phyloP scores from a whole-genome alignment of 306 rosid species.

The Quercus variabilis region DNA sequence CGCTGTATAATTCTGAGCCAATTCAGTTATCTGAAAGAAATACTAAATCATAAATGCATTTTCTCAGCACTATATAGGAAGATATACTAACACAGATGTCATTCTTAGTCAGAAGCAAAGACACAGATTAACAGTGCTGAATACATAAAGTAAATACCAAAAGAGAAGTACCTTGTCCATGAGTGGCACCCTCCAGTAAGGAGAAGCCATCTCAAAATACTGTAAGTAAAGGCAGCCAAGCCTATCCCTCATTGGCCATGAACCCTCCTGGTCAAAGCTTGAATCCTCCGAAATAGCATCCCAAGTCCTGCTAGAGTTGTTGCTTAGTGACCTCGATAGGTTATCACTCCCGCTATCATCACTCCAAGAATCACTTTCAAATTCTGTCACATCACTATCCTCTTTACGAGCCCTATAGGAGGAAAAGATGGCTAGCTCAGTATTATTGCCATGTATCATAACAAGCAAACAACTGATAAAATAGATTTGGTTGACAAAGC shows the following conservation, averaged over 20 bases:
- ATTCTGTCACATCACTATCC: slow-evolving; percentile 42
- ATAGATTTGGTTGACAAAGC: neutral
- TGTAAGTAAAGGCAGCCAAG: slow-evolving; percentile 59
- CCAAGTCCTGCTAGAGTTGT: slow-evolving; percentile 72
- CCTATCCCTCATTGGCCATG: slow-evolving; percentile 44
- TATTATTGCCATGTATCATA: neutral
- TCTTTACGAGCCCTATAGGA: slow-evolving; percentile 35
- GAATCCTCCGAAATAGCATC: slow-evolving; percentile 67
- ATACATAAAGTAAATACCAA: neutral
- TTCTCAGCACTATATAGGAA: neutral
- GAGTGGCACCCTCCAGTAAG: slow-evolving; percentile 63
- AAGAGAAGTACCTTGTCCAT: slow-evolving; percentile 49
- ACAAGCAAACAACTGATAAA: neutral
- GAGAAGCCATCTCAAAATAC: slow-evolving; percentile 54
- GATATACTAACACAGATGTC: neutral
- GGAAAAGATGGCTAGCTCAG: neutral
- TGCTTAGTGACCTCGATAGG: slow-evolving; percentile 51
- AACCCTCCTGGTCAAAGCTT: slow-evolving; percentile 54
- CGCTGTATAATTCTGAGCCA: slow-evolving; percentile 50
- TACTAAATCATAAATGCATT: neutral
- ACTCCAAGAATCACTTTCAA: slow-evolving; percentile 74
- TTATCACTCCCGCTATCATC: slow-evolving; percentile 73
- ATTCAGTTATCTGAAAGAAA: slow-evolving; percentile 51
- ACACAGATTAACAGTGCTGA: neutral
- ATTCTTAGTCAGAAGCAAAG: neutral